phyloP scores from a whole-genome alignment of 495 filamentous ascomycete species.

The Neurospora discreta region DNA sequence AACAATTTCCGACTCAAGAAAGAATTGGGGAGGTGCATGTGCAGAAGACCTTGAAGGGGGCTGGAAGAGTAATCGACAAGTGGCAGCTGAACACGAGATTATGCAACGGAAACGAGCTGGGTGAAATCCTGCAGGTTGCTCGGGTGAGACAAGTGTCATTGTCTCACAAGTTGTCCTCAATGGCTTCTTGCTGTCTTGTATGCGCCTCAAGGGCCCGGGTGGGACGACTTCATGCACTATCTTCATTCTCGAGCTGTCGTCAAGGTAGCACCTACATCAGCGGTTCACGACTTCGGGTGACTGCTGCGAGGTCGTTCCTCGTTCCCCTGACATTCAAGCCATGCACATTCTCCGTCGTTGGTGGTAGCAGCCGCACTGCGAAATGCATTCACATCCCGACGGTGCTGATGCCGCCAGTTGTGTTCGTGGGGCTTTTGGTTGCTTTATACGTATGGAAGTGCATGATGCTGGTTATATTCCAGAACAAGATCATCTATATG shows the following conservation, averaged over 20 bases:
- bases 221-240: background rate
- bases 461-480: conserved; percentile 66
- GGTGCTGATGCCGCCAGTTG: conserved; percentile 48
- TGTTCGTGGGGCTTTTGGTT: conserved; percentile 56
- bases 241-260: conserved; percentile 5
- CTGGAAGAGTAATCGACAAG: conserved; percentile 8
- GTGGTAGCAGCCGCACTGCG: background rate
- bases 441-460: conserved; percentile 72
- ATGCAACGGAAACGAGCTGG: conserved; percentile 19
- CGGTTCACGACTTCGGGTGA: conserved; percentile 3
- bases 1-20: background rate
- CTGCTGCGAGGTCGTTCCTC: background rate
- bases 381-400: conserved; percentile 38
- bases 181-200: background rate
- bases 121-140: conserved; percentile 8
- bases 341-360: background rate
- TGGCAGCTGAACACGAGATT: conserved; percentile 20
- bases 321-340: background rate
- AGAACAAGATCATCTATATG: conserved; percentile 80
- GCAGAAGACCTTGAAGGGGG: conserved; percentile 8
- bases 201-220: conserved; percentile 2
- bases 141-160: conserved; percentile 8
- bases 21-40: background rate
- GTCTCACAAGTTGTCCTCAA: background rate
- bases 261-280: background rate